Conservation (phyloP, 2,329 filamentous ascomycete genomes). For the Ampelomyces quisqualis region DNA sequence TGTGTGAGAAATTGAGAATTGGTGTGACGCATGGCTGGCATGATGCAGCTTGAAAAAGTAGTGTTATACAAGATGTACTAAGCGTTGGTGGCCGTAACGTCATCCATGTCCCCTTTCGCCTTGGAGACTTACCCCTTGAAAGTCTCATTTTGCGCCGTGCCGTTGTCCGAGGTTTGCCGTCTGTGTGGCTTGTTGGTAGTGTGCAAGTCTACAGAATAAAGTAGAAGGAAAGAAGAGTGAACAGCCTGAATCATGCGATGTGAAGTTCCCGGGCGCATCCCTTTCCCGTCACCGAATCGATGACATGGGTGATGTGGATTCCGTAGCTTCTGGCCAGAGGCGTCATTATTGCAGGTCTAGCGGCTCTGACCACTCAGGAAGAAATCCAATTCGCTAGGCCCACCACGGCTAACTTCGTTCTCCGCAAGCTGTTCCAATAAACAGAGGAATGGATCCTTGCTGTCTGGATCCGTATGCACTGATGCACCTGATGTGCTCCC, state of each 20-base stretch:
- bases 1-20: no score
- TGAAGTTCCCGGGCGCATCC: neutral
- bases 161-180: constrained; percentile 4
- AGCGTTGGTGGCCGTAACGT: constrained; percentile 15
- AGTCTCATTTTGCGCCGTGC: constrained; percentile 14
- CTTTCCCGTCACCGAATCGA: neutral
- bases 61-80: constrained; percentile 22
- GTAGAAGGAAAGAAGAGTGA: constrained; percentile 9
- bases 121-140: constrained; percentile 4
- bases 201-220: constrained; percentile 12
- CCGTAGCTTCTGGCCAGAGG: constrained; percentile 1
- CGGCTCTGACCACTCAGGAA: constrained; percentile 56
- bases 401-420: constrained; percentile 69
- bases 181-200: constrained; percentile 1
- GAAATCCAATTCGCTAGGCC: constrained; percentile 75
- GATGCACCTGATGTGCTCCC: constrained; percentile 46
- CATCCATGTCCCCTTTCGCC: constrained; percentile 11
- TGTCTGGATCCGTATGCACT: constrained; percentile 53
- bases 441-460: constrained; percentile 76
- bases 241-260: constrained; percentile 1
- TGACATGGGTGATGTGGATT: neutral
- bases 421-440: constrained; percentile 80
- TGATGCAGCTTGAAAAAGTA: constrained; percentile 7
- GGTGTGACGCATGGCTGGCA: constrained; percentile 3
- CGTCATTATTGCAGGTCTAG: constrained; percentile 12